These are phyloP conservation scores for Microascus cirrosus DNA, from an alignment of 2,329 filamentous ascomycete genomes.

Conservation along the genomic window DNA sequence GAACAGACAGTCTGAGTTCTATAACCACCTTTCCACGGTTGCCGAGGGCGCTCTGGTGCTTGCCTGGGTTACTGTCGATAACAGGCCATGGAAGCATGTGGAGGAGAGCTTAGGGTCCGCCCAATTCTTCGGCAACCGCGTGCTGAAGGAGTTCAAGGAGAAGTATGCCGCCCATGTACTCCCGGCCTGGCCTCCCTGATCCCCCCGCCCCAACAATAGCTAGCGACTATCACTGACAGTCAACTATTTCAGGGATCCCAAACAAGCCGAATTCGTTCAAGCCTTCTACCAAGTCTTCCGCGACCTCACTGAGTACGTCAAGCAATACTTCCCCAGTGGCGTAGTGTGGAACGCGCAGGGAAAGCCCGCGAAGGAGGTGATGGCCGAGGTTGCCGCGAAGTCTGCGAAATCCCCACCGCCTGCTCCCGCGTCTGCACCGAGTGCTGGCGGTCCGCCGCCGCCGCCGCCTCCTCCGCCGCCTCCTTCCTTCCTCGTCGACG, in stretches of 20 bases:
- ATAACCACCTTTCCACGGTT: slow-evolving; percentile 76
- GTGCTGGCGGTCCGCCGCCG: slow-evolving; percentile 36
- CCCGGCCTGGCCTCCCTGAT: neutral
- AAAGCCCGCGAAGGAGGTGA: slow-evolving; percentile 57
- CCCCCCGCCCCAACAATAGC: no score
- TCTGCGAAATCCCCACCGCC: slow-evolving; percentile 29
- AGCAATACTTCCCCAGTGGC: slow-evolving; percentile 68
- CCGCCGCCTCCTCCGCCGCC: slow-evolving; percentile 62
- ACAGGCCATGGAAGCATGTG: slow-evolving; percentile 75
- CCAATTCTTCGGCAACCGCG: slow-evolving; percentile 90
- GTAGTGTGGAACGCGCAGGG: slow-evolving; percentile 80
- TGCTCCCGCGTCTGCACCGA: slow-evolving; percentile 16
- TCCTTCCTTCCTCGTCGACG: slow-evolving; percentile 50
- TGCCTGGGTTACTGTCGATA: slow-evolving; percentile 80
- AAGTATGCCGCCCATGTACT: slow-evolving; percentile 24
- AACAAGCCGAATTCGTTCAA: slow-evolving; percentile 80
- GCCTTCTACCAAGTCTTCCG: slow-evolving; percentile 88
- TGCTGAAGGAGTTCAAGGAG: slow-evolving; percentile 82
- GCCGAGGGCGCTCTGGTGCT: slow-evolving; percentile 83
- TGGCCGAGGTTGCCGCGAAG: slow-evolving; percentile 41
- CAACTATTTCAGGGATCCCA: slow-evolving; percentile 50
- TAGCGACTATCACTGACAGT: neutral
- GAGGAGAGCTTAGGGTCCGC: slow-evolving; percentile 73
- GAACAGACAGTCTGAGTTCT: slow-evolving; percentile 66
- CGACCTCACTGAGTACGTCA: slow-evolving; percentile 72